Percentiles rank a stretch among this genome's conserved stretches.
These are phyloP conservation scores for Paxillus involutus DNA, from an alignment of 768 basidiomycete genomes.

Conservation along the genomic window DNA sequence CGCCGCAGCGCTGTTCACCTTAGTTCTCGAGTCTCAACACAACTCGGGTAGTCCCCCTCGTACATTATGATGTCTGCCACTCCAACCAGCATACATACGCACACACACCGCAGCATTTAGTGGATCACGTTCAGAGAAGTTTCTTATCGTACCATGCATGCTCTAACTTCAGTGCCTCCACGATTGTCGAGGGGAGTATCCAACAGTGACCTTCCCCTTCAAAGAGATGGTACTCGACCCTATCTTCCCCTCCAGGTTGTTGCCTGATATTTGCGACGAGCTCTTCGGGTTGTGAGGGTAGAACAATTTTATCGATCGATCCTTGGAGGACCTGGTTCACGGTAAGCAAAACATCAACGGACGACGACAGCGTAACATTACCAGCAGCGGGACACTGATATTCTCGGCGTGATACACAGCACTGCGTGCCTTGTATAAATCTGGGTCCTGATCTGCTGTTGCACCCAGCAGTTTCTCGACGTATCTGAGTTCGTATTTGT, in stretches of 20 bases:
- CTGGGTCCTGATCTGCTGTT: constrained; percentile 44
- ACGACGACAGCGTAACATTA: constrained; percentile 39
- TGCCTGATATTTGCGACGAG: not conserved
- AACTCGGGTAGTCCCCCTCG: no score
- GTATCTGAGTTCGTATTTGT: constrained; percentile 67
- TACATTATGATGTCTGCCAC: no score
- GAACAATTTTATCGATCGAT: constrained; percentile 57
- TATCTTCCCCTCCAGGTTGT: not conserved
- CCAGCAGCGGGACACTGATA: constrained; percentile 60
- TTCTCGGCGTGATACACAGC: constrained; percentile 58
- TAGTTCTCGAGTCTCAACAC: no score
- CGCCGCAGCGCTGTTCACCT: no score
- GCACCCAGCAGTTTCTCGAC: constrained; percentile 60
- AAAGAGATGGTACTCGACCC: constrained; percentile 35
- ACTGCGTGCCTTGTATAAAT: constrained; percentile 55
- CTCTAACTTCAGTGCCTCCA: constrained; percentile 29
- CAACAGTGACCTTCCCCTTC: constrained; percentile 41
- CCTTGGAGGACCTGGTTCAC: constrained; percentile 59
- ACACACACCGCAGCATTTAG: no score
- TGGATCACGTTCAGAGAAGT: not conserved
- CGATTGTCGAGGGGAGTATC: constrained; percentile 29
- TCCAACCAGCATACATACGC: no score
- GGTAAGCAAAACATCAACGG: not conserved
- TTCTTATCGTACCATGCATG: constrained; percentile 27
- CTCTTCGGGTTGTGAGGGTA: constrained; percentile 51